phyloP scores from a whole-genome alignment of 2,329 filamentous ascomycete genomes.

The Fusarium sp. region DNA sequence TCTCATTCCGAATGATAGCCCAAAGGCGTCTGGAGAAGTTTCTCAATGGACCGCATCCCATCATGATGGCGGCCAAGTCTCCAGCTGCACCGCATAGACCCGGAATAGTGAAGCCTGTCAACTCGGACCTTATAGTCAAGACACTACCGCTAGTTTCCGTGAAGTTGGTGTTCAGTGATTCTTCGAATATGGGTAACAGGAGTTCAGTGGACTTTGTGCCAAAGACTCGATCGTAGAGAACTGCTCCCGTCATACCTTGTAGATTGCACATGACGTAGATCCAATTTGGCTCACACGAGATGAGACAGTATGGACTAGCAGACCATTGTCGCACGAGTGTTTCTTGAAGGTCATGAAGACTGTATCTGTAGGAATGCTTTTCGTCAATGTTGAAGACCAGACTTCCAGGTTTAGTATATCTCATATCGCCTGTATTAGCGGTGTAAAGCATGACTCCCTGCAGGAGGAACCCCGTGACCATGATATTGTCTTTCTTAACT shows the following conservation, averaged over 20 bases:
- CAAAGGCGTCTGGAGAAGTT: neutral
- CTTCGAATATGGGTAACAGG: fast-evolving
- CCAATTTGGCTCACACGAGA: neutral
- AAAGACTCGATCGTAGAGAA: neutral
- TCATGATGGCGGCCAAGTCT: neutral
- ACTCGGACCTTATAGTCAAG: neutral
- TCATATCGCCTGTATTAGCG: neutral
- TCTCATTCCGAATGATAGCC: neutral
- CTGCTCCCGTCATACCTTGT: neutral
- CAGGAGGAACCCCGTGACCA: neutral
- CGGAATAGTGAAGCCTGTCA: neutral
- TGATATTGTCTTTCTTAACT: neutral
- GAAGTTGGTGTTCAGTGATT: neutral
- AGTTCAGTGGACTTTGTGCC: neutral
- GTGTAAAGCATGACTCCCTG: neutral
- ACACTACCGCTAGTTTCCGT: neutral
- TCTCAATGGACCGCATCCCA: neutral
- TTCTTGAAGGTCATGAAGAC: neutral
- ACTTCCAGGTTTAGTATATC: neutral
- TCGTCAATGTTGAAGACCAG: neutral
- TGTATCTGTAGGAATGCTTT: neutral
- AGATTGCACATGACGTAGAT: neutral
- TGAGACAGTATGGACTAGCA: neutral
- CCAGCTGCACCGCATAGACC: neutral
- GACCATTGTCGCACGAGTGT: neutral